These are phyloP conservation scores for Rhodamnia rubescens DNA, from an alignment of 345 rosid genomes.

Conservation along the genomic window DNA sequence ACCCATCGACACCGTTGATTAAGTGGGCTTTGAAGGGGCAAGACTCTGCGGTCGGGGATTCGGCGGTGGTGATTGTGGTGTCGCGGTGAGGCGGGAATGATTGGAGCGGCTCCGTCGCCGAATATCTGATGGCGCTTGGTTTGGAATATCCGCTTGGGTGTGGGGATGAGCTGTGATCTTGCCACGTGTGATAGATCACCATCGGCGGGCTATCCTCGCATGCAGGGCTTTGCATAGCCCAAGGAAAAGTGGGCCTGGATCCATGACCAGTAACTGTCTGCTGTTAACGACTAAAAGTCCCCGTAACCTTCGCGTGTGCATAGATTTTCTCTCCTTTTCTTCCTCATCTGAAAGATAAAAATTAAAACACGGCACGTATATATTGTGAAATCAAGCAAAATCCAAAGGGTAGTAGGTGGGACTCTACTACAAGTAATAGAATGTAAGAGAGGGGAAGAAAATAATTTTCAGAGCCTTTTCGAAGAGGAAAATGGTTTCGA, in stretches of 20 bases:
- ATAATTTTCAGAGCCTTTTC: not conserved
- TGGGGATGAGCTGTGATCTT: not conserved
- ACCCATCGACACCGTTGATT: not conserved
- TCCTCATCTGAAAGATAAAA: too few relatives aligned
- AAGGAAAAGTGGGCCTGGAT: not conserved
- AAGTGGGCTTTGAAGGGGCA: not conserved
- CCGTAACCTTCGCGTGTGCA: not conserved
- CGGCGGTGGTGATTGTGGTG: not conserved
- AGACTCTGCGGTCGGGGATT: not conserved
- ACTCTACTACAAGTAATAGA: not conserved
- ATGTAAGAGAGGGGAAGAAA: not conserved
- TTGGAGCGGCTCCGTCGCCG: not conserved
- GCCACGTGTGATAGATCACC: not conserved
- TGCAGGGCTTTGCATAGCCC: not conserved
- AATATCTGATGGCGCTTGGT: not conserved
- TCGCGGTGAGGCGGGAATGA: not conserved
- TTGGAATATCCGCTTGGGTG: not conserved
- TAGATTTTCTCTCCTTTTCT: not conserved
- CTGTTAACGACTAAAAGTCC: not conserved
- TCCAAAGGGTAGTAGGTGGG: too few relatives aligned
- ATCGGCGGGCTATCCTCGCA: not conserved
- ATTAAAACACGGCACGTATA: too few relatives aligned
- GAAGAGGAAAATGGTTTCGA: not conserved
- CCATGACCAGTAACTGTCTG: not conserved
- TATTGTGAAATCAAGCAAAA: too few relatives aligned